phyloP scores from a whole-genome alignment of 257 asterid genomes.

The Buddleja alternifolia region DNA sequence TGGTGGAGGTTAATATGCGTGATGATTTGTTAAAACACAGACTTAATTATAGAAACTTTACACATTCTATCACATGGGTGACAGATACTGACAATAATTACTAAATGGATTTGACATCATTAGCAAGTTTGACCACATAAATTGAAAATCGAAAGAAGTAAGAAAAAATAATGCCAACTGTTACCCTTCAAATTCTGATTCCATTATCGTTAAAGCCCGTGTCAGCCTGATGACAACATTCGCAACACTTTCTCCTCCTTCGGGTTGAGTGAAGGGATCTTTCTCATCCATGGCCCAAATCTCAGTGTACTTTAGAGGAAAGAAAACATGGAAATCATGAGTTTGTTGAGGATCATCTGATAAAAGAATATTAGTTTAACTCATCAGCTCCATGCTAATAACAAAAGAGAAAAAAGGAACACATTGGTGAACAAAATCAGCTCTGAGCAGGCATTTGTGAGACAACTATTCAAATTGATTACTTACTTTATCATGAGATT shows the following conservation, averaged over 20 bases:
- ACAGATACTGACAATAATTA: not conserved
- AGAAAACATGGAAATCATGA: constrained; percentile 17
- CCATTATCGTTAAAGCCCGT: constrained; percentile 61
- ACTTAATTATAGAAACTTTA: no score
- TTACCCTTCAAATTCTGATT: constrained; percentile 75
- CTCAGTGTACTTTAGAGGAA: constrained; percentile 65
- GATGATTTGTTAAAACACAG: no score
- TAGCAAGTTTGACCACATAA: constrained; percentile 9
- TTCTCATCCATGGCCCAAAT: constrained; percentile 90
- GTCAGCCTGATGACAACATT: constrained; percentile 86
- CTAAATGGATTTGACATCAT: not conserved
- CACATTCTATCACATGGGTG: no score
- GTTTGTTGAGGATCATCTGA: constrained; percentile 17
- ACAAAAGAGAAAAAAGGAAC: constrained; percentile 14
- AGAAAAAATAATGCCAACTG: not conserved
- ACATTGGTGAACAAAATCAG: no score
- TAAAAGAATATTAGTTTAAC: constrained; percentile 8
- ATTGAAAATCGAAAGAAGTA: not conserved
- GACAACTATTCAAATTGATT: constrained; percentile 20
- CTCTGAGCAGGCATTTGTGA: constrained; percentile 21
- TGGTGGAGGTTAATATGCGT: no score
- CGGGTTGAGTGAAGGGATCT: constrained; percentile 87
- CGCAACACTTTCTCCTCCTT: constrained; percentile 98
- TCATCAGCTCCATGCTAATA: constrained; percentile 14
- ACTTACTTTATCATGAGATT: constrained; percentile 86